Evolutionary conservation across 2,329 filamentous ascomycete species (phyloP).

Genomic region (Hymenoscyphus linearis): DNA sequence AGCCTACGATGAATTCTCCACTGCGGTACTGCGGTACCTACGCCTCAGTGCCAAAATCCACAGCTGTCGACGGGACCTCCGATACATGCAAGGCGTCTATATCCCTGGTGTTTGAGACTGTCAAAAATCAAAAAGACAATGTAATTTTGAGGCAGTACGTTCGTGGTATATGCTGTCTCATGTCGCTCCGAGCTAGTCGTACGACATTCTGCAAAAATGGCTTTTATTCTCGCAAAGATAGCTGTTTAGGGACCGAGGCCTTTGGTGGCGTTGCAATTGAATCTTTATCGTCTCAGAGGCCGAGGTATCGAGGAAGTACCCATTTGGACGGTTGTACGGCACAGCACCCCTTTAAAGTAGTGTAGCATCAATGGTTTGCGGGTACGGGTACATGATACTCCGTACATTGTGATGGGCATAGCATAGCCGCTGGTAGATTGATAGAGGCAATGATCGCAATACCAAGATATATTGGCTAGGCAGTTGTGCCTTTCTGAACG

Average conservation of each 20-base stretch:
- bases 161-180: not conserved
- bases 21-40: not conserved
- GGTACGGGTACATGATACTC: too few species aligned
- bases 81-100: not conserved
- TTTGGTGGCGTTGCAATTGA: not conserved
- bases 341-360: not conserved
- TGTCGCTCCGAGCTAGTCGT: not conserved
- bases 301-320: slow-evolving; percentile 1
- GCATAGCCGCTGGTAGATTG: not conserved
- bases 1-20: not conserved
- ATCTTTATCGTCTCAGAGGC: not conserved
- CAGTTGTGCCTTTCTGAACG: not conserved
- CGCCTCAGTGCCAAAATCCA: not conserved
- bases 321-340: not conserved
- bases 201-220: not conserved
- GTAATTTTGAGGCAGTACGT: not conserved
- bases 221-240: not conserved
- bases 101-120: not conserved
- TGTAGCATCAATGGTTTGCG: not conserved
- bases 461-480: not conserved
- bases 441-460: not conserved
- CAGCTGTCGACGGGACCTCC: not conserved
- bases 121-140: not conserved
- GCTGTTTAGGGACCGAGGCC: not conserved
- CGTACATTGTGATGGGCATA: not conserved